Conservation (phyloP, 768 basidiomycete species). For the Multifurca ochricompacta region DNA sequence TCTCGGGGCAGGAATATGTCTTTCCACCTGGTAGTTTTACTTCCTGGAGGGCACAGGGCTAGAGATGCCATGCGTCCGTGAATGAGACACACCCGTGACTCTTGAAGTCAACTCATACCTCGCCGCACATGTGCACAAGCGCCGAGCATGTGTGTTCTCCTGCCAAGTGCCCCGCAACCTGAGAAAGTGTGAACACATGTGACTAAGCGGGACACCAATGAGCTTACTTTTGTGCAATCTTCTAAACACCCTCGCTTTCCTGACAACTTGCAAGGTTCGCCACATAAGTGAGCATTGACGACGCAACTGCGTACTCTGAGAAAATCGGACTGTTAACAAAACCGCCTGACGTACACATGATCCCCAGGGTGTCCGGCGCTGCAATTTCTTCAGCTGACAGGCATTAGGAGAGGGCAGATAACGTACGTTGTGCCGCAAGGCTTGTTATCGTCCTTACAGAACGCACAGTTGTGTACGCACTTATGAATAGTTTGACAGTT, state of each 20-base stretch:
- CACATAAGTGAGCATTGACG: slow-evolving; percentile 45
- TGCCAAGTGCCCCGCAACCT: slow-evolving; percentile 43
- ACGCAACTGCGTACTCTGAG: slow-evolving; percentile 48
- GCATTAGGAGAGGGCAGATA: neutral
- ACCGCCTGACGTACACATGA: slow-evolving; percentile 39
- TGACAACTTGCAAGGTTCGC: slow-evolving; percentile 38
- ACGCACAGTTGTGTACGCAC: slow-evolving; percentile 40
- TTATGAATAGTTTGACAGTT: slow-evolving; percentile 43
- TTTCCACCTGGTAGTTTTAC: slow-evolving; percentile 1
- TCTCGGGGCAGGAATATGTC: neutral
- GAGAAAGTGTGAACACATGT: neutral
- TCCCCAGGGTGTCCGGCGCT: slow-evolving; percentile 51
- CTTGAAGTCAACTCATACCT: slow-evolving; percentile 30
- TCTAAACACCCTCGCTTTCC: slow-evolving; percentile 44
- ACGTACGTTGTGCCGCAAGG: slow-evolving; percentile 42
- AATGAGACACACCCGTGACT: neutral
- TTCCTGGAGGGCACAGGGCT: slow-evolving; percentile 6
- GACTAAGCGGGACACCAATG: neutral
- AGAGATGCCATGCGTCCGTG: neutral
- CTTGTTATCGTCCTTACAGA: slow-evolving; percentile 29
- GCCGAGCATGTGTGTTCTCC: slow-evolving; percentile 42
- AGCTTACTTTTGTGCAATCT: slow-evolving; percentile 42
- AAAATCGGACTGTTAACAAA: neutral
- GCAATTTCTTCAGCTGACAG: neutral
- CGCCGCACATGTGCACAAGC: slow-evolving; percentile 44